Percentiles rank a stretch among this genome's conserved stretches.
Conservation (phyloP, 139 green algal genomes). For the Klebsormidium nitens region DNA sequence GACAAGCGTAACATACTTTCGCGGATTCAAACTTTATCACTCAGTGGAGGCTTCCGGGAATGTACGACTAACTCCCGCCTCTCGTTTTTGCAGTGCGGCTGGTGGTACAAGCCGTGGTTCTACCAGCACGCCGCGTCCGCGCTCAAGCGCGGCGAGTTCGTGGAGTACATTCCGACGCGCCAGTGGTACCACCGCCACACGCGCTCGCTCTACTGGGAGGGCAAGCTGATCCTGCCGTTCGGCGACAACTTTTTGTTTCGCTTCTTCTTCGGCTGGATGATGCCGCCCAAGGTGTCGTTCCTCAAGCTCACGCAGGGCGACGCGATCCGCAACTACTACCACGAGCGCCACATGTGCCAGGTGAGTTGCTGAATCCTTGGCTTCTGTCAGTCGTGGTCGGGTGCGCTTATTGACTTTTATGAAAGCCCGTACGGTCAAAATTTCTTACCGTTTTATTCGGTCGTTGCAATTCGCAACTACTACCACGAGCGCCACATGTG, state of each 20-base stretch:
- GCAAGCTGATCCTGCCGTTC: conserved; percentile 18
- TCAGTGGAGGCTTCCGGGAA: too few relatives aligned
- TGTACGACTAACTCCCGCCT: too few relatives aligned
- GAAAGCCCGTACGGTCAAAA: neutral
- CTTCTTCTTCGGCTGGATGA: conserved; percentile 25
- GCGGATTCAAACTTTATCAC: too few relatives aligned
- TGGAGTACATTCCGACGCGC: conserved; percentile 22
- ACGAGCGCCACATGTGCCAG: conserved; percentile 17
- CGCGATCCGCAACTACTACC: conserved; percentile 26
- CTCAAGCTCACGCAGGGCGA: conserved; percentile 36
- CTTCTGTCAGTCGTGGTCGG: too few relatives aligned
- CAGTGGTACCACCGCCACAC: conserved; percentile 40
- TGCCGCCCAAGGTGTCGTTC: conserved; percentile 30
- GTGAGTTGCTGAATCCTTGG: too few relatives aligned
- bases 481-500: conserved; percentile 23
- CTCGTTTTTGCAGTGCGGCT: too few relatives aligned
- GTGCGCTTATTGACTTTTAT: neutral
- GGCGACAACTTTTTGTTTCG: conserved; percentile 24
- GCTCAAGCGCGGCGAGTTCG: conserved; percentile 20
- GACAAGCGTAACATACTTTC: too few relatives aligned
- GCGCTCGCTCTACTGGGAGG: conserved; percentile 25
- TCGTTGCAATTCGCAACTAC: conserved; percentile 22
- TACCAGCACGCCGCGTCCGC: conserved; percentile 26
- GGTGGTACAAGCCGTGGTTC: conserved; percentile 35
- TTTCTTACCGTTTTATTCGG: neutral